Conservation (phyloP, 192 early-diverging fungal genomes). For the Backusella parvicylindrica region DNA sequence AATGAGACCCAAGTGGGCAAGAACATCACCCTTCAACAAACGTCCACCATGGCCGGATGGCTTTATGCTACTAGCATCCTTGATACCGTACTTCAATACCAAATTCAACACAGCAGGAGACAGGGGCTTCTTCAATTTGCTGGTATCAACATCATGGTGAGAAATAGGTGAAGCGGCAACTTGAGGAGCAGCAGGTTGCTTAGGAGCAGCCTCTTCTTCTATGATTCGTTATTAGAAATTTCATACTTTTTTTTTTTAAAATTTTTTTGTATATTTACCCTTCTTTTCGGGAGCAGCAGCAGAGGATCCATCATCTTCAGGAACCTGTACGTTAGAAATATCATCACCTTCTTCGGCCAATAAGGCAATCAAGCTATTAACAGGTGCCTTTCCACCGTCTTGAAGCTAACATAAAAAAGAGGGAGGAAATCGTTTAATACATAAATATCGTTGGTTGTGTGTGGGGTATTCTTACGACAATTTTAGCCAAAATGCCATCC, state of each 20-base stretch:
- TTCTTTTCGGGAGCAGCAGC: constrained; percentile 39
- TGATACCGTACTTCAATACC: constrained; percentile 48
- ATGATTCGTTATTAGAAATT: neutral
- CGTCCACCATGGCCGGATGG: constrained; percentile 67
- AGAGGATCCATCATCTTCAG: constrained; percentile 26
- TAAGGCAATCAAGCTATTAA: constrained; percentile 77
- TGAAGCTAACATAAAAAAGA: constrained; percentile 31
- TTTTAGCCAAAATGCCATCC: constrained; percentile 93
- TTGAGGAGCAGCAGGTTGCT: constrained; percentile 14
- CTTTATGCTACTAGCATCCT: constrained; percentile 43
- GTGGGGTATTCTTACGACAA: constrained; percentile 57
- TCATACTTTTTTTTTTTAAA: neutral
- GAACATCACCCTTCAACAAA: constrained; percentile 74
- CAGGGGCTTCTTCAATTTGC: constrained; percentile 46
- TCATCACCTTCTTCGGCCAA: constrained; percentile 90
- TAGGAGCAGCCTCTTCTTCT: constrained; percentile 16
- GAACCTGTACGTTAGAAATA: constrained; percentile 71
- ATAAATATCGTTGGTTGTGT: neutral
- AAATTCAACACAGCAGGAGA: constrained; percentile 51
- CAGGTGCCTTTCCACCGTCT: constrained; percentile 70
- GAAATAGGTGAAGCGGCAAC: constrained; percentile 29
- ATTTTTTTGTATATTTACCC: neutral
- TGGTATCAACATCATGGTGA: constrained; percentile 32
- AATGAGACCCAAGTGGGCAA: constrained; percentile 61
- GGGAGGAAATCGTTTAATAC: neutral